These are phyloP conservation scores for Termitomyces eurrhizus DNA, from an alignment of 768 basidiomycete genomes.

Conservation along the genomic window DNA sequence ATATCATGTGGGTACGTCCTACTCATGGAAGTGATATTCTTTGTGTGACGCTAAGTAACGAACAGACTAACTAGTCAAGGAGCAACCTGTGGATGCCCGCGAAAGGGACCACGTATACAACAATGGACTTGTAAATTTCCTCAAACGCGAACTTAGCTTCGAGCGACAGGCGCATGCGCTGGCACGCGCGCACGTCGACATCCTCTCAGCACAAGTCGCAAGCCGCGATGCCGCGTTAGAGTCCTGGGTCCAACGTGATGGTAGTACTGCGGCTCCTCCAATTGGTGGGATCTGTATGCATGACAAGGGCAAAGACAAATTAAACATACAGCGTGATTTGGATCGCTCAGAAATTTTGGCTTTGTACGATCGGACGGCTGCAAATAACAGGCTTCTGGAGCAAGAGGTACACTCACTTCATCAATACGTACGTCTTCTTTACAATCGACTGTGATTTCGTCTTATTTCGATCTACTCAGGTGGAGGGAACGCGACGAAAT, in stretches of 20 bases:
- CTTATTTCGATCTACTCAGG: not conserved
- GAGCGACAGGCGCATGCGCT: slow-evolving; percentile 37
- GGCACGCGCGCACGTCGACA: slow-evolving; percentile 31
- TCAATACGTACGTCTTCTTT: slow-evolving; percentile 21
- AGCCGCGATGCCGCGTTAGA: slow-evolving; percentile 47
- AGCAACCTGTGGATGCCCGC: not conserved
- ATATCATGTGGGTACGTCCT: slow-evolving; percentile 33
- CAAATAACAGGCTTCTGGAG: slow-evolving; percentile 34
- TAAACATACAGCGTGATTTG: slow-evolving; percentile 1
- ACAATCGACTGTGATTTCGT: not conserved
- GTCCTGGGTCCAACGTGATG: slow-evolving; percentile 4
- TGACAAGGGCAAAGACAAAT: not conserved
- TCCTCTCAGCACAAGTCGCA: slow-evolving; percentile 46
- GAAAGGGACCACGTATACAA: not conserved
- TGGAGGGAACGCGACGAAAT: slow-evolving; percentile 8
- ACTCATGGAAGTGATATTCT: not conserved
- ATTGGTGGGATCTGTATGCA: not conserved
- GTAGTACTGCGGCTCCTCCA: not conserved
- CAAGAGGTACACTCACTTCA: slow-evolving; percentile 29
- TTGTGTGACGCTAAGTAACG: not conserved
- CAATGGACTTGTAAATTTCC: slow-evolving; percentile 33
- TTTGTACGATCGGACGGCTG: slow-evolving; percentile 26
- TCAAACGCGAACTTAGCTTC: slow-evolving; percentile 33
- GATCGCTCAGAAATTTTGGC: slow-evolving; percentile 26
- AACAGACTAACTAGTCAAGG: not conserved